phyloP scores from a whole-genome alignment of 768 basidiomycete species.

The Lactarius hengduanensis region DNA sequence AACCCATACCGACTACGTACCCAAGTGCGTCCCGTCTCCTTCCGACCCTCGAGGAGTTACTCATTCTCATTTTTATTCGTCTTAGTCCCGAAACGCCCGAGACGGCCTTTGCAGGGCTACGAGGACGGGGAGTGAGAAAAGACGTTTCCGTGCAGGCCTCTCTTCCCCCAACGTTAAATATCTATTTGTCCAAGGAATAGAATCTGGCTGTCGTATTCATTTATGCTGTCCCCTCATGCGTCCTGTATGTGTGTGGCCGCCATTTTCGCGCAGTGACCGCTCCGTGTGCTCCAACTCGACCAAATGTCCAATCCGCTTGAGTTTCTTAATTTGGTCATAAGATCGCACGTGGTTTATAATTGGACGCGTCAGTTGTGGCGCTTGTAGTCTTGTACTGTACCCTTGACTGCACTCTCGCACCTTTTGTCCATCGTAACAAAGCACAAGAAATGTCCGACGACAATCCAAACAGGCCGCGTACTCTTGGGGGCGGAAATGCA shows the following conservation, averaged over 20 bases:
- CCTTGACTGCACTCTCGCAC: not conserved
- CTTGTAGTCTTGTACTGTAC: not conserved
- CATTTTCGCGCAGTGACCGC: too few species aligned
- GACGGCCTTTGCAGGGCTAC: constrained; percentile 69
- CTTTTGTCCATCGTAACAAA: not conserved
- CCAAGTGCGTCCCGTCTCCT: constrained; percentile 53
- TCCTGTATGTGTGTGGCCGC: too few species aligned
- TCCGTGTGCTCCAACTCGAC: too few species aligned
- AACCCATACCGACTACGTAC: constrained; percentile 72
- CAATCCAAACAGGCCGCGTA: constrained; percentile 24
- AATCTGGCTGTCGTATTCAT: not conserved
- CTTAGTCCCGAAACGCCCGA: constrained; percentile 67
- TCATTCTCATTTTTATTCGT: not conserved
- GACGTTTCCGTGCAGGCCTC: not conserved
- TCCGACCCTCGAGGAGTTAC: too few species aligned
- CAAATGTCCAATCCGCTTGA: too few species aligned
- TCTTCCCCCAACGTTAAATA: not conserved
- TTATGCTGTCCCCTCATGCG: not conserved
- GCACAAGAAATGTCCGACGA: constrained; percentile 16
- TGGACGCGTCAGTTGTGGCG: constrained; percentile 4
- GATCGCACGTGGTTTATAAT: constrained; percentile 4
- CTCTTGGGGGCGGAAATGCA: constrained; percentile 18
- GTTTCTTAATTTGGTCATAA: not conserved
- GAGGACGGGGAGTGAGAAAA: constrained; percentile 52
- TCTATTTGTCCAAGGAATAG: not conserved